Base-by-base conservation (phyloP, 2,329 filamentous ascomycete genomes). In the Seiridium cupressi region DNA sequence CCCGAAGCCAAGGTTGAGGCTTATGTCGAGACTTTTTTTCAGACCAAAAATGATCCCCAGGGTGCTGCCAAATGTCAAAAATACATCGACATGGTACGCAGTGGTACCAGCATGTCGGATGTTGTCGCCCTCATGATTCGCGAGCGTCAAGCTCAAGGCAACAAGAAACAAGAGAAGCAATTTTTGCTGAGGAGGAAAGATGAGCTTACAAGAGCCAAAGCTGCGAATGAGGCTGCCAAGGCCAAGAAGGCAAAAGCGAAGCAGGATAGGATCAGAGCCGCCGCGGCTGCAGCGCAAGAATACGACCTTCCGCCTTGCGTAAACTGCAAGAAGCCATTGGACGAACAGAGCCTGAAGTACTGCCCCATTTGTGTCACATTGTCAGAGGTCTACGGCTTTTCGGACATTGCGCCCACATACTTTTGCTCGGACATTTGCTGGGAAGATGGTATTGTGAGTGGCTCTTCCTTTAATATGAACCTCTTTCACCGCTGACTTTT, bases 291-390 rank as follows among this genome's bases (percentile, higher is more conserved):
- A 66, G 55, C 75, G 40, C 68, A 74, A 56, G 66, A 78, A 7
- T 73, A 77, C 61, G 63, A 73, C 1, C 66, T 79, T 3, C 76
- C 78, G 2, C 68, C 73, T 0, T 83, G 81, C 62, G 61, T 67
- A 3, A 73, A 72, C 7, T 83, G 81, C 62, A 62, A 68, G 1
- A 71, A 71, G 56, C 46, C 62, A 0, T 71, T 78, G 11, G 68
- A 76, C 11, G 51, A 67, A 1, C 71, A 73, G 48, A 68, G 75
- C 7, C 74, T 81, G 6, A 60, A 77, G 1, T 76, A 77, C 4
- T 83, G 81, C 56, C 70, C 76, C 2, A 55, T 81, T 5, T 83
- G 81, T 65, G 77, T 82, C 63, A 67, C 77, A n/a, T 67, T 80
- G 2, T 62, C 69, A 9, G 66, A 68, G 10, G 70, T 76, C 44